phyloP scores from a whole-genome alignment of 805 yeast species.

The Kazachstania kunashirensis region DNA sequence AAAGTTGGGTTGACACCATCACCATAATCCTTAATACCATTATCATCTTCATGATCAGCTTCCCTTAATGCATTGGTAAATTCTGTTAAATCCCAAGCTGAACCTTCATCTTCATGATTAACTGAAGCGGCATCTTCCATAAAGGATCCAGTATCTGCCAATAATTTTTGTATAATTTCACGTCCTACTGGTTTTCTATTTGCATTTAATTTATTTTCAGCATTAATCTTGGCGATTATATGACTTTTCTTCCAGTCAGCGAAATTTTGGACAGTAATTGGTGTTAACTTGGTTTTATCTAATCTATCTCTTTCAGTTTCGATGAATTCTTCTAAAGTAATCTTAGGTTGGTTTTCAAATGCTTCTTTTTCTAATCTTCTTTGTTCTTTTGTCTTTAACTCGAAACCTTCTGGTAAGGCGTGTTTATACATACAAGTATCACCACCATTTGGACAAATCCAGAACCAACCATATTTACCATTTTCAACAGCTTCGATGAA shows the following conservation, averaged over 20 bases:
- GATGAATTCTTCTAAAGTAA: constrained; percentile 89
- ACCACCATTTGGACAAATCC: constrained; percentile 95
- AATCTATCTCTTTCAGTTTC: constrained; percentile 85
- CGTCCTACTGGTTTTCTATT: constrained; percentile 54
- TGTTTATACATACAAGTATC: constrained; percentile 89
- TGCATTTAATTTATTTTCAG: constrained; percentile 31
- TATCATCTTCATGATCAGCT: constrained; percentile 29
- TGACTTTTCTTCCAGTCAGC: constrained; percentile 74
- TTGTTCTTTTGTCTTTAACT: constrained; percentile 93
- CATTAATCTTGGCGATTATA: constrained; percentile 43
- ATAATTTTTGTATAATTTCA: constrained; percentile 56
- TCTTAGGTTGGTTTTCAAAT: constrained; percentile 72
- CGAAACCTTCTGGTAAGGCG: constrained; percentile 93
- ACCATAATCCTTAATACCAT: constrained; percentile 59
- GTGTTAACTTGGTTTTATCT: constrained; percentile 65
- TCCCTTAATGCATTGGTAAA: constrained; percentile 32
- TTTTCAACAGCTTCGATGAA: constrained; percentile 96
- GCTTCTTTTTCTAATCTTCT: constrained; percentile 81
- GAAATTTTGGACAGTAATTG: constrained; percentile 76
- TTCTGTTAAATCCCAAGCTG: constrained; percentile 37
- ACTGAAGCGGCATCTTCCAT: constrained; percentile 31
- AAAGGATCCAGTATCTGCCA: constrained; percentile 44
- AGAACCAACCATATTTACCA: constrained; percentile 97
- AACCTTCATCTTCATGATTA: constrained; percentile 22
- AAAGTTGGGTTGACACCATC: constrained; percentile 44